Base-by-base conservation (phyloP, 768 basidiomycete genomes). In the Pulveroboletus ravenelii region DNA sequence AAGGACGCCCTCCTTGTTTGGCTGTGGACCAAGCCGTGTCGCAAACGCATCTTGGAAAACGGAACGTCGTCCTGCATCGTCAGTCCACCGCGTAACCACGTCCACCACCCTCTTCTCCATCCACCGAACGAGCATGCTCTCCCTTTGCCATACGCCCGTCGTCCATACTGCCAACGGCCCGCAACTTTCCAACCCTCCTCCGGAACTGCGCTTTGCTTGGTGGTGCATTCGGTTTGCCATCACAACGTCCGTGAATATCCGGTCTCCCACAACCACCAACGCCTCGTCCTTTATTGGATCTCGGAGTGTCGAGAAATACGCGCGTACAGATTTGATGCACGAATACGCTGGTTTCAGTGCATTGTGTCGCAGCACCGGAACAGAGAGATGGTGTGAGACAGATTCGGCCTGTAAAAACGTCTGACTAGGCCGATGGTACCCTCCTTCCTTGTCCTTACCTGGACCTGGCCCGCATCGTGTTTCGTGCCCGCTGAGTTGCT, bases 401-500 rank as follows among this genome's bases (percentile, higher is more conserved):
- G 88, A 84, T 73, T 96, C 93, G 5, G 92, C 86, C 93, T 96
- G 68, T 3, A 29, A n/a, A 35, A 14, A 14, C 15, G 12, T 48
- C 30, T 45, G 30, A 45, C 46, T 17, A 5, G n/a, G 17, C 15
- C 2, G 6, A 27, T 3, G 15, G 5, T 6, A 29, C 17, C 2
- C 3, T 6, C 8, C 38, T 18, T 10, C 7, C 0, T 4, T 3
- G 25, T 43, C 74, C 78, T 58, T 56, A 91, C 94, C 69, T 93
- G 89, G 40, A 97, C 78, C 13, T 82, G 82, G 17, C 85, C 87
- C 0, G 84, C 73, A 55, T 91, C 90, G 49, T 83, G 76, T 50
- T 73, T 78, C 23, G 90, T 88, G 2, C 95, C 94, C 0, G 92
- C 92, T 17, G 94, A 93, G 64, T 99, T 99, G 67, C 89, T 92